phyloP scores from a whole-genome alignment of 345 rosid species.

The Hypericum perforatum region DNA sequence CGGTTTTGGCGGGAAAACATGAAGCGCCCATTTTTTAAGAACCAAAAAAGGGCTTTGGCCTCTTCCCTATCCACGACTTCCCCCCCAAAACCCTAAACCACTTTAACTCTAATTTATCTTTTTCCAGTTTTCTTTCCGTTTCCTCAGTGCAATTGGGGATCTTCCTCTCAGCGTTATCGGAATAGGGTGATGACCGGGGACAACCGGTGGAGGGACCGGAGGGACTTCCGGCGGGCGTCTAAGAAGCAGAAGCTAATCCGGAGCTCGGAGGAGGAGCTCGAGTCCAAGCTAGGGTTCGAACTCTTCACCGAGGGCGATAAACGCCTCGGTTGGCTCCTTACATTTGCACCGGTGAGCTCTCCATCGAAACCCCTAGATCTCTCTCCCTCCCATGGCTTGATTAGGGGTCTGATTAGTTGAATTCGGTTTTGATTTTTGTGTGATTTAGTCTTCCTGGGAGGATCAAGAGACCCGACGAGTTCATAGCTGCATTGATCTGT shows the following conservation, averaged over 20 bases:
- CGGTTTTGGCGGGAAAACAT: too few species aligned
- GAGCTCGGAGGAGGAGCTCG: slow-evolving; percentile 72
- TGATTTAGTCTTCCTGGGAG: slow-evolving; percentile 69
- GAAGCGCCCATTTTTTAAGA: too few species aligned
- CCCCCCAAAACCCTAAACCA: neutral
- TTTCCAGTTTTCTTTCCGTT: neutral
- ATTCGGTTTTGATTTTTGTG: neutral
- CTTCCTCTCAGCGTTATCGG: neutral
- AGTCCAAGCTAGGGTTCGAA: slow-evolving; percentile 77
- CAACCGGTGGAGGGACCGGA: slow-evolving; percentile 41
- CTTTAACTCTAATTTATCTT: neutral
- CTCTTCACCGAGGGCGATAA: slow-evolving; percentile 81
- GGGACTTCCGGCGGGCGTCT: slow-evolving; percentile 33
- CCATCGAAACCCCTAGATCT: neutral
- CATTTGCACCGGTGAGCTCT: slow-evolving; percentile 57
- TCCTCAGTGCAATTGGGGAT: neutral
- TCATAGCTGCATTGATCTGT: slow-evolving; percentile 76
- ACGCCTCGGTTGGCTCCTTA: slow-evolving; percentile 93
- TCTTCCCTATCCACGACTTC: too few species aligned
- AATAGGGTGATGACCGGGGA: slow-evolving; percentile 28
- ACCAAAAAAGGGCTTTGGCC: too few species aligned
- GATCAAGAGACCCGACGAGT: slow-evolving; percentile 54
- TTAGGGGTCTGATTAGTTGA: neutral
- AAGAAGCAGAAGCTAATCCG: slow-evolving; percentile 62
- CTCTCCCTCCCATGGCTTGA: neutral